These are phyloP conservation scores for Rosellinia necatrix DNA, from an alignment of 2,329 filamentous ascomycete genomes.

Conservation along the genomic window DNA sequence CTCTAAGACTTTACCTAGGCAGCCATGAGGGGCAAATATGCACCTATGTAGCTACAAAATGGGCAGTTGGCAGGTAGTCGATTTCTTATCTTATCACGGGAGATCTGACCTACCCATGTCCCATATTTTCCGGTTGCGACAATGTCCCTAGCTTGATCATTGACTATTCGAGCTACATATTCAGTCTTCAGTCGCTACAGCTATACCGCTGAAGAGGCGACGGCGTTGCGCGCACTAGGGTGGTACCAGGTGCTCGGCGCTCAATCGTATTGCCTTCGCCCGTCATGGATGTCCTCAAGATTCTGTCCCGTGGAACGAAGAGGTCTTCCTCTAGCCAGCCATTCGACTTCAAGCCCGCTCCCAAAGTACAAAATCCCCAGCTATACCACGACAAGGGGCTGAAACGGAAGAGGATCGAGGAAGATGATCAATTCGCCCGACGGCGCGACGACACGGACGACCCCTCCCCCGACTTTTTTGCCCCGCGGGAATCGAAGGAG, in stretches of 20 bases:
- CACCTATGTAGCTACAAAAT: not conserved
- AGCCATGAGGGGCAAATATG: no score
- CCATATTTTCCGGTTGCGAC: conserved; percentile 15
- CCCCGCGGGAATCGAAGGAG: conserved; percentile 48
- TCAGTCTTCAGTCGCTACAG: not conserved
- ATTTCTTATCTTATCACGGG: conserved; percentile 24
- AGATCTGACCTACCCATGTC: not conserved
- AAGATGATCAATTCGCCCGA: conserved; percentile 36
- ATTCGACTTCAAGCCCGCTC: conserved; percentile 37
- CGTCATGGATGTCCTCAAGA: conserved; percentile 72
- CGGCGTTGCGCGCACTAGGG: not conserved
- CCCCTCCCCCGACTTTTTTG: conserved; percentile 60
- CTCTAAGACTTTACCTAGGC: no score
- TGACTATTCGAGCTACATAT: not conserved
- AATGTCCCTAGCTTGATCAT: not conserved
- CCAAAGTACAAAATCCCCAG: conserved; percentile 66
- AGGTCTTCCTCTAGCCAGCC: conserved; percentile 49
- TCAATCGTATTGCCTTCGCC: not conserved
- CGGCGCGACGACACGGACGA: conserved; percentile 45
- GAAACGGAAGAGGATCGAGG: conserved; percentile 61
- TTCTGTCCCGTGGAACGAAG: conserved; percentile 73
- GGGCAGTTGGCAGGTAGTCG: no score
- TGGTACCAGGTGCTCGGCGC: not conserved
- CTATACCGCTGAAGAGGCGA: not conserved
- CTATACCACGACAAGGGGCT: conserved; percentile 64